phyloP scores from a whole-genome alignment of 768 basidiomycete genomes.

The Rhodotorula diobovata region DNA sequence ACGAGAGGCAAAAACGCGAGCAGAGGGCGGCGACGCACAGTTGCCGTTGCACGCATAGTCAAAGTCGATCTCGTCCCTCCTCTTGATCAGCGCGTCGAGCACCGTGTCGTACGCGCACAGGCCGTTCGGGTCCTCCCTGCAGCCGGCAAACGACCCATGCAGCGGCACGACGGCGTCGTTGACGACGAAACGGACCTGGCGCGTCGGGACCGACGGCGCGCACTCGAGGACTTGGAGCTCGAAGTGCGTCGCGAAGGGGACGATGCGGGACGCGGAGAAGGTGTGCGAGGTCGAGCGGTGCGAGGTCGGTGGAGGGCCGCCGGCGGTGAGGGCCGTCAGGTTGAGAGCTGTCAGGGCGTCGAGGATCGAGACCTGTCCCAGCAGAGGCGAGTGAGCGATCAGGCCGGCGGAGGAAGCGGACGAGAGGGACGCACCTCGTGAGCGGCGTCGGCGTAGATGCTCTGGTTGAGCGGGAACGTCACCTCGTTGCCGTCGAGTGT shows the following conservation, averaged over 20 bases:
- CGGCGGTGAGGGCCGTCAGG: constrained; percentile 65
- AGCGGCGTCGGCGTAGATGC: constrained; percentile 72
- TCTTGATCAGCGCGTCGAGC: constrained; percentile 42
- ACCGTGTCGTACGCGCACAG: constrained; percentile 47
- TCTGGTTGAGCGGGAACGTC: constrained; percentile 48
- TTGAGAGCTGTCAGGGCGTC: constrained; percentile 63
- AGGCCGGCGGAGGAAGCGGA: constrained; percentile 10
- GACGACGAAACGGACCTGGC: constrained; percentile 46
- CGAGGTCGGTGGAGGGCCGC: not conserved
- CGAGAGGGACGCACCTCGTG: constrained; percentile 61
- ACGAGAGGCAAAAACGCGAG: not conserved
- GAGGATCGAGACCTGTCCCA: constrained; percentile 20
- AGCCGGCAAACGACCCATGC: constrained; percentile 41
- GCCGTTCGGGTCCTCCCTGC: constrained; percentile 43
- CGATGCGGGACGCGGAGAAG: constrained; percentile 46
- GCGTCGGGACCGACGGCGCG: constrained; percentile 45
- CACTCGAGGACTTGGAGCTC: constrained; percentile 36
- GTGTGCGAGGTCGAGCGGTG: constrained; percentile 12
- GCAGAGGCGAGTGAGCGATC: not conserved
- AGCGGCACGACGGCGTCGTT: constrained; percentile 50
- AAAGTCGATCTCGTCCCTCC: constrained; percentile 47
- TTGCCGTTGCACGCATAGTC: constrained; percentile 40
- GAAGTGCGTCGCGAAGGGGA: constrained; percentile 50
- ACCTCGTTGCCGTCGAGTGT: constrained; percentile 45
- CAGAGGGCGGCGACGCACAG: no score